Percentiles rank a stretch among this genome's conserved stretches.
phyloP scores from a whole-genome alignment of 306 rosid genomes.

The Ormosia emarginata region DNA sequence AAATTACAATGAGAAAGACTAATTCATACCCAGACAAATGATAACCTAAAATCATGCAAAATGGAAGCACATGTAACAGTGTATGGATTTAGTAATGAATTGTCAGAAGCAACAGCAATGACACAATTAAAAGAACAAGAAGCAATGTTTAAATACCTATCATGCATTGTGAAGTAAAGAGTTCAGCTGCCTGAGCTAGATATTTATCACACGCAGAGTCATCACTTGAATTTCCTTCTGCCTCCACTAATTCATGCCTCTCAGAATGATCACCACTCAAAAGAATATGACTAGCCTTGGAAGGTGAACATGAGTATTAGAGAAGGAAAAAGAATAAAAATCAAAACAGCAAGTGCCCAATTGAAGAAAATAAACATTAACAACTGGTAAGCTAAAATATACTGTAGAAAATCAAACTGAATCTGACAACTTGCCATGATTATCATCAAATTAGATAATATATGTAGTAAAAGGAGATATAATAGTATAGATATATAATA shows the following conservation, averaged over 20 bases:
- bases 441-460: neutral
- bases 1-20: neutral
- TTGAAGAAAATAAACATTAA: slow-evolving; percentile 16
- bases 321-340: slow-evolving; percentile 16
- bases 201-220: slow-evolving; percentile 56
- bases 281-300: slow-evolving; percentile 69
- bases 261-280: slow-evolving; percentile 64
- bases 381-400: slow-evolving; percentile 10
- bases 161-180: slow-evolving; percentile 42
- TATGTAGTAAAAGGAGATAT: neutral
- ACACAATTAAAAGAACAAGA: slow-evolving; percentile 2
- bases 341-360: slow-evolving; percentile 1
- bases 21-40: neutral
- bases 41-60: slow-evolving; percentile 1
- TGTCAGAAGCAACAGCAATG: slow-evolving; percentile 1
- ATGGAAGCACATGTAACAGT: neutral
- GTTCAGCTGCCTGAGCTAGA: slow-evolving; percentile 58
- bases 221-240: slow-evolving; percentile 52
- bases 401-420: neutral
- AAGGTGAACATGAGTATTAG: slow-evolving; percentile 24
- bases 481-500: neutral
- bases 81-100: neutral
- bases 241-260: slow-evolving; percentile 70
- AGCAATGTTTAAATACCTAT: slow-evolving; percentile 46
- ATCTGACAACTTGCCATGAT: neutral